Evolutionary conservation across 169 alveolate species (phyloP), one percentile per base, ranked within the genome.

Genomic region (Plasmodium inui): DNA sequence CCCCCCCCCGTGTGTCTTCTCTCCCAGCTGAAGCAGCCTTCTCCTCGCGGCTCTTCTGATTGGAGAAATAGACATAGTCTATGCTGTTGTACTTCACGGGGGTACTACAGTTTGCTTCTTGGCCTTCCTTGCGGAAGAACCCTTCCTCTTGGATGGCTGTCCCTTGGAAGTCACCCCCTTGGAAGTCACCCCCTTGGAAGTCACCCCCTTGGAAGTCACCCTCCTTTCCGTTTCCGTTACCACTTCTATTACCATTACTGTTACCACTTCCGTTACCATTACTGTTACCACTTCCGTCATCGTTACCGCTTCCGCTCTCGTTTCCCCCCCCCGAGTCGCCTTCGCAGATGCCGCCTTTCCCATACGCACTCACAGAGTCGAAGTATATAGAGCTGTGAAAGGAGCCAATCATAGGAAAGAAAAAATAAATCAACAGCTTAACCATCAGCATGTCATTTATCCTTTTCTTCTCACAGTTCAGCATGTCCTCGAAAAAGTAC

Each of bases 401-500:
- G 7, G 93, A 85, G 1, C 85, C 78, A 73, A 85, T 85, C 19
- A 85, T 73, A 7, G 93, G 93, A 19, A 85, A 74, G 53, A 73
- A 85, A 41, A 85, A 85, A 85, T 85, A 85, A 85, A 85, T 44
- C 5, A 85, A 3, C 14, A 85, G 70, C n/a, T 85, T 85, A 0
- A 85, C 76, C 26, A 85, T 12, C 44, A 85, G 19, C 93, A 85
- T 85, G n/a, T 85, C 93, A 74, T 85, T 85, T 32, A 85, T 85
- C 41, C 84, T 85, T 34, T 67, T 73, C 70, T 85, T 85, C 30
- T 85, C 22, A 37, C 93, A 85, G 26, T 73, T 85, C 22, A 85
- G 67, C 93, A 85, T 67, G 61, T 85, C 93, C 61, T 85, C 93
- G 26, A 85, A 85, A 53, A 85, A 85, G 80, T 85, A 85, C 44